Conservation (phyloP, 306 rosid genomes). For the Macrotyloma uniflorum region DNA sequence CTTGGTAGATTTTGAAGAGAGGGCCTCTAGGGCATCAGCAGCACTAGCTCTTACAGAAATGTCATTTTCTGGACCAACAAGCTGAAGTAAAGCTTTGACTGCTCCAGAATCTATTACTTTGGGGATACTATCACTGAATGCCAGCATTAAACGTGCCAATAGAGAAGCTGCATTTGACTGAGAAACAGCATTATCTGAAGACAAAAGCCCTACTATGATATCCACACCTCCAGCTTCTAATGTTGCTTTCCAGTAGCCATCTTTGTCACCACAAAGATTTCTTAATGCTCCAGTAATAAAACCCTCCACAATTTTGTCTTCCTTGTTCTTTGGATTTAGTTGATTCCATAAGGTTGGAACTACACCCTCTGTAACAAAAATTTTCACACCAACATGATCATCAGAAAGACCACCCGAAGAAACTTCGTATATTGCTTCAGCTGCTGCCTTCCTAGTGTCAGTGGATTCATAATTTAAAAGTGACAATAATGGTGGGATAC, state of each 20-base stretch:
- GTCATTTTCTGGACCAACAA: slow-evolving; percentile 76
- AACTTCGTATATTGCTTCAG: slow-evolving; percentile 96
- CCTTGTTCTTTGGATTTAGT: slow-evolving; percentile 70
- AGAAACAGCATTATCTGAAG: slow-evolving; percentile 83
- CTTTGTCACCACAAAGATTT: slow-evolving; percentile 95
- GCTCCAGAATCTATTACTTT: slow-evolving; percentile 95
- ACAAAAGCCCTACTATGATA: slow-evolving; percentile 84
- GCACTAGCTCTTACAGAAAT: slow-evolving; percentile 96
- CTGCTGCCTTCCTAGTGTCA: slow-evolving; percentile 89
- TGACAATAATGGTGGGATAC: slow-evolving; percentile 92
- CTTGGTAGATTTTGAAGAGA: slow-evolving; percentile 72
- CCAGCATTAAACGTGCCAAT: slow-evolving; percentile 88
- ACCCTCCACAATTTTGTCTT: slow-evolving; percentile 93
- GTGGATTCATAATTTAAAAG: slow-evolving; percentile 80
- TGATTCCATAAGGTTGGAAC: slow-evolving; percentile 94
- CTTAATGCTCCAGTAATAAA: slow-evolving; percentile 93
- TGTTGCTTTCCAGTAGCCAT: slow-evolving; percentile 92
- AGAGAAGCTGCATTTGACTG: slow-evolving; percentile 98
- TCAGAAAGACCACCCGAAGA: slow-evolving; percentile 88
- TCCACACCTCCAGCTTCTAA: slow-evolving; percentile 97
- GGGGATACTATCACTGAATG: slow-evolving; percentile 91
- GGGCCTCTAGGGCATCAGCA: slow-evolving; percentile 96
- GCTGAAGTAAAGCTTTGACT: slow-evolving; percentile 79
- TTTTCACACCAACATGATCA: slow-evolving; percentile 90
- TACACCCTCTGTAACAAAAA: slow-evolving; percentile 97